Conservation (phyloP, 2,329 filamentous ascomycete species). For the Aspergillus ibericus region DNA sequence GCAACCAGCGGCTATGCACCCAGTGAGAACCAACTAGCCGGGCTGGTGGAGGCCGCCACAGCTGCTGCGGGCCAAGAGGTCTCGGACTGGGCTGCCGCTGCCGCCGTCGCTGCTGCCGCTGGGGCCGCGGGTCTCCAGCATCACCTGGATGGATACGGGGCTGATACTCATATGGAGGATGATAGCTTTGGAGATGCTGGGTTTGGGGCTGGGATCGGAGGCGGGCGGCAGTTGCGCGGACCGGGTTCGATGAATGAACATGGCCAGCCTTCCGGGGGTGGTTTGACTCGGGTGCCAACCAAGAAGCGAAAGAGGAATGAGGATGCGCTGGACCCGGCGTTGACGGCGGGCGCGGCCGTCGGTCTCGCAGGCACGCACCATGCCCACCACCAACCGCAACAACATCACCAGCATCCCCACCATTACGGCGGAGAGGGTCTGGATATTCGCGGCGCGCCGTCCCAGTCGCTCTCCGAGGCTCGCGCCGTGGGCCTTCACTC, state of each 20-base stretch:
- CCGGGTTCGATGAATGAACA: conserved; percentile 29
- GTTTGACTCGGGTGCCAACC: conserved; percentile 35
- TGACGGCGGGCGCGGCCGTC: conserved; percentile 27
- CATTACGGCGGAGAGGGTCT: conserved; percentile 33
- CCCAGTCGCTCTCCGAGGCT: conserved; percentile 44
- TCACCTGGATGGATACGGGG: conserved; percentile 41
- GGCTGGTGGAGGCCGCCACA: conserved; percentile 48
- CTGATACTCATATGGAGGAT: conserved; percentile 42
- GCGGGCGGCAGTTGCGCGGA: conserved; percentile 29
- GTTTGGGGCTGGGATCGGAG: conserved; percentile 29
- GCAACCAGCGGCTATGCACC: conserved; percentile 33
- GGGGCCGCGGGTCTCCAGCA: conserved; percentile 45
- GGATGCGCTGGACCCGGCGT: conserved; percentile 38
- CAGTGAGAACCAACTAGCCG: conserved; percentile 47
- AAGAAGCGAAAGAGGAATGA: conserved; percentile 46
- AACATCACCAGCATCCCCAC: conserved; percentile 27
- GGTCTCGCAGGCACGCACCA: conserved; percentile 25
- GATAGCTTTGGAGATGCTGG: conserved; percentile 40
- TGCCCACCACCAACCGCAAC: conserved; percentile 27
- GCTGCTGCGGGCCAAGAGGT: conserved; percentile 45
- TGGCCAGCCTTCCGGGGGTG: conserved; percentile 25
- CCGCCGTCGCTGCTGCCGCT: conserved; percentile 49
- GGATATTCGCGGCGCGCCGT: conserved; percentile 38
- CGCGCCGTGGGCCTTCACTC: conserved; percentile 54
- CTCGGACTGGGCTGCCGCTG: conserved; percentile 44